Evolutionary conservation across 192 early-diverging fungal species (phyloP).

Genomic region (Mortierella antarctica): DNA sequence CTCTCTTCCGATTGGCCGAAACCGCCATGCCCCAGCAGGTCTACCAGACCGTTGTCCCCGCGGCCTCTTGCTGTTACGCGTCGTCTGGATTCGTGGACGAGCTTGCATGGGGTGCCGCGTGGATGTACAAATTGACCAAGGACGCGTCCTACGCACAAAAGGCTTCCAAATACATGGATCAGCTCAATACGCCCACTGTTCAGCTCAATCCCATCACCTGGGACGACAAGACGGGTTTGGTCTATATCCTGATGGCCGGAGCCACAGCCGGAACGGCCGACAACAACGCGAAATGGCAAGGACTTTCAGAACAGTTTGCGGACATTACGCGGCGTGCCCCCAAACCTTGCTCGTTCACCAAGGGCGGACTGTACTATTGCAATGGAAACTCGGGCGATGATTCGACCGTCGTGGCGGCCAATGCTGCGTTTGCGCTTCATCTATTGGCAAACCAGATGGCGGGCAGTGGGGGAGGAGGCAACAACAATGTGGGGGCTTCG

Average conservation of each 20-base stretch:
- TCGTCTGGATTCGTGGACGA: constrained; percentile 59
- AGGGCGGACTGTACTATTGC: constrained; percentile 57
- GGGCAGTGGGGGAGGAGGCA: background rate
- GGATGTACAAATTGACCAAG: constrained; percentile 65
- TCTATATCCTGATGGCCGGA: constrained; percentile 62
- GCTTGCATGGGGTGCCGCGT: constrained; percentile 65
- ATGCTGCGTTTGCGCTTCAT: constrained; percentile 43
- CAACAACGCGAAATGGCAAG: constrained; percentile 44
- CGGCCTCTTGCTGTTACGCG: constrained; percentile 49
- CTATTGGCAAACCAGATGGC: constrained; percentile 53
- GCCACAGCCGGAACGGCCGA: constrained; percentile 29
- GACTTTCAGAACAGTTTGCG: constrained; percentile 52
- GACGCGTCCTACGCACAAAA: constrained; percentile 55
- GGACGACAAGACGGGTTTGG: constrained; percentile 59
- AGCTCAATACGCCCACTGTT: constrained; percentile 30
- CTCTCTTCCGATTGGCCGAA: constrained; percentile 62
- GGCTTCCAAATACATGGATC: constrained; percentile 59
- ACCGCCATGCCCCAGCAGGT: constrained; percentile 55
- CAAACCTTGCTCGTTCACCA: constrained; percentile 49
- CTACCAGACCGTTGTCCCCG: constrained; percentile 57
- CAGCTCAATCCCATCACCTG: constrained; percentile 57
- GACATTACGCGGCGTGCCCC: constrained; percentile 24
- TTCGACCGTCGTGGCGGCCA: constrained; percentile 45
- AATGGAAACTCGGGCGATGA: constrained; percentile 41
- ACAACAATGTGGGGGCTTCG: background rate